Evolutionary conservation across 192 early-diverging fungal genomes (phyloP), one percentile per base, ranked within the genome.

Genomic region (Cladochytrium replicatum): DNA sequence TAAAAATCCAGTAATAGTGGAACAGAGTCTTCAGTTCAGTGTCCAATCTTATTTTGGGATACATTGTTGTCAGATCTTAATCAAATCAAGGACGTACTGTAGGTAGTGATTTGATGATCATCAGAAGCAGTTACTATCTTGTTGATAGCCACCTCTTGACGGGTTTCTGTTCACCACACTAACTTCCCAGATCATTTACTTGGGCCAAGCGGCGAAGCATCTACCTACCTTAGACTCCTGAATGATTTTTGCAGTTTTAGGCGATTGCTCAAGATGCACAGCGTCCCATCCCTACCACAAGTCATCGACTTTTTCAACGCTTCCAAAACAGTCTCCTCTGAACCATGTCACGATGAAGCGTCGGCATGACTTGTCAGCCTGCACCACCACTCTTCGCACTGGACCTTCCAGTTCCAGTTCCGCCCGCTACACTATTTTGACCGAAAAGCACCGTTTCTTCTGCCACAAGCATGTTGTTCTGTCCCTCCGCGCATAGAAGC

Each of bases 101-200:
- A 72, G 32, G 69, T 48, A 13, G 70, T 68, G 41, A 74, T 67
- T 26, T 65, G 58, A 37, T 77, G 75, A 32, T 74, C 61, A 46
- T 77, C 75, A 25, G 68, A 55, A 15, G 71, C 61, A 24, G 71
- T 29, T 0, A 58, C 66, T 7, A 68, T 43, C 50, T 69, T 71
- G 27, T 66, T 61, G 26, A 64, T 8, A 25, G 61, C 57, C 21
- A 55, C 47, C 57, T n/a, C n/a, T n/a, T n/a, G n/a, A n/a, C n/a
- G n/a, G n/a, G n/a, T n/a, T n/a, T n/a, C n/a, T n/a, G n/a, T n/a
- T n/a, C n/a, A n/a, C n/a, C n/a, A n/a, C n/a, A n/a, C n/a, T n/a
- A n/a, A n/a, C n/a, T n/a, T n/a, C n/a, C n/a, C n/a, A n/a, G n/a
- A n/a, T n/a, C n/a, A n/a, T n/a, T n/a, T n/a, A n/a, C n/a, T n/a